These are phyloP conservation scores for Strobilomyces dryophilus DNA, from an alignment of 768 basidiomycete genomes.

Conservation along the genomic window DNA sequence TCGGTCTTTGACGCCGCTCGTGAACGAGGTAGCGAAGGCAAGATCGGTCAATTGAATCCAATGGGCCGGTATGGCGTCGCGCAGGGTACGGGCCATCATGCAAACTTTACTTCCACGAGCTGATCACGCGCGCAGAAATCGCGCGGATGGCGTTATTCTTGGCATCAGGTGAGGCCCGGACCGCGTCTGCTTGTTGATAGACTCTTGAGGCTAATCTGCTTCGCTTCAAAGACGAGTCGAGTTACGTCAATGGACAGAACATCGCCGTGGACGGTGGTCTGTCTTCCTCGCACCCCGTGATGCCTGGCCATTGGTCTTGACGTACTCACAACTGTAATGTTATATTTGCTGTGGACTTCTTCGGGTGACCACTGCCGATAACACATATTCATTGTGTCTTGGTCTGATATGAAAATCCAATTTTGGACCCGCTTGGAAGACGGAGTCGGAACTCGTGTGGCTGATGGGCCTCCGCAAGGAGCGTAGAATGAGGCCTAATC, in stretches of 20 bases:
- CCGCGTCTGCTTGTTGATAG: neutral
- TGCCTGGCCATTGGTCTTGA: conserved; percentile 71
- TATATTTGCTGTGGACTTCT: neutral
- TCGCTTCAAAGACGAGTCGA: conserved; percentile 64
- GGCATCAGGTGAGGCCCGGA: conserved; percentile 63
- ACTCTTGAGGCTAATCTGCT: conserved; percentile 6
- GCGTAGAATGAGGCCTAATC: too few species aligned
- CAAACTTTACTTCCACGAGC: conserved; percentile 14
- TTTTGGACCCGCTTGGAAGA: neutral
- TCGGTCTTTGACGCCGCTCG: conserved; percentile 76
- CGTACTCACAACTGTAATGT: neutral
- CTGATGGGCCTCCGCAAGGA: neutral
- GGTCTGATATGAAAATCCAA: neutral
- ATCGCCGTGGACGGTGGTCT: conserved; percentile 86
- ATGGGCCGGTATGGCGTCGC: conserved; percentile 77
- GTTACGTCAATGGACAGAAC: conserved; percentile 89
- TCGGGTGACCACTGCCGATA: neutral
- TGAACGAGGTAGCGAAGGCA: conserved; percentile 63
- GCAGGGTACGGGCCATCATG: conserved; percentile 48
- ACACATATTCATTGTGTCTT: neutral
- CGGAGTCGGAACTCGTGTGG: neutral
- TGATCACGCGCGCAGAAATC: conserved; percentile 54
- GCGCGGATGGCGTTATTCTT: conserved; percentile 83
- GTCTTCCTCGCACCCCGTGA: conserved; percentile 72
- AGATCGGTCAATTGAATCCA: conserved; percentile 80